phyloP scores from a whole-genome alignment of 352 stramenopile species.

The Phytophthora crassamura region DNA sequence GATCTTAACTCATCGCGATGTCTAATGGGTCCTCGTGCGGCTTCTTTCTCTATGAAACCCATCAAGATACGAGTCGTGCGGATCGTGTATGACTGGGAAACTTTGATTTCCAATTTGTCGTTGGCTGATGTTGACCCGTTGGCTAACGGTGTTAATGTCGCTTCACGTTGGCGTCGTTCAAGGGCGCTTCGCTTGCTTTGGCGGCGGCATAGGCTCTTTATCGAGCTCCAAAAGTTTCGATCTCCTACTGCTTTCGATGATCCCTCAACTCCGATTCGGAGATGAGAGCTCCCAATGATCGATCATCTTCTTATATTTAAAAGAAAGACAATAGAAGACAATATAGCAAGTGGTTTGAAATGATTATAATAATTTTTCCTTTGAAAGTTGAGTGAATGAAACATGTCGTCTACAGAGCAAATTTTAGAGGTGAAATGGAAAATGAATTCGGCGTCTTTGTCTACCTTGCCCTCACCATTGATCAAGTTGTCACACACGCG shows the following conservation, averaged over 20 bases:
- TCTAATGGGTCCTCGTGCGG: conserved; percentile 32
- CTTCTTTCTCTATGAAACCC: conserved; percentile 34
- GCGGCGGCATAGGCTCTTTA: conserved; percentile 34
- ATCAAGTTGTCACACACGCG: no score
- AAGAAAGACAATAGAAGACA: no score
- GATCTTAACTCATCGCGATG: conserved; percentile 29
- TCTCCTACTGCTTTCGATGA: conserved; percentile 36
- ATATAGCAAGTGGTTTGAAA: no score
- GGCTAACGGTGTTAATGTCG: conserved; percentile 33
- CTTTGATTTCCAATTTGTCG: conserved; percentile 39
- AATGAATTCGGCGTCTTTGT: no score
- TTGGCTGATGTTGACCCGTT: conserved; percentile 42
- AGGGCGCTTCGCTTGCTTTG: neutral
- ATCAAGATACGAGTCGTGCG: neutral
- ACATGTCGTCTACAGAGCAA: no score
- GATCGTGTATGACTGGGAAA: conserved; percentile 40
- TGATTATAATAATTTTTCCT: no score
- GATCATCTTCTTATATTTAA: no score
- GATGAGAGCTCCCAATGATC: no score
- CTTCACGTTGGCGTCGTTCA: conserved; percentile 17
- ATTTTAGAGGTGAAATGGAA: no score
- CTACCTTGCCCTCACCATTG: no score
- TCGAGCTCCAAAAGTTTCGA: conserved; percentile 34
- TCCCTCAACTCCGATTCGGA: conserved; percentile 43
- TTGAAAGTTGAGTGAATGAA: no score